phyloP scores from a whole-genome alignment of 2,329 filamentous ascomycete genomes.

The Pseudomassariella vexata region DNA sequence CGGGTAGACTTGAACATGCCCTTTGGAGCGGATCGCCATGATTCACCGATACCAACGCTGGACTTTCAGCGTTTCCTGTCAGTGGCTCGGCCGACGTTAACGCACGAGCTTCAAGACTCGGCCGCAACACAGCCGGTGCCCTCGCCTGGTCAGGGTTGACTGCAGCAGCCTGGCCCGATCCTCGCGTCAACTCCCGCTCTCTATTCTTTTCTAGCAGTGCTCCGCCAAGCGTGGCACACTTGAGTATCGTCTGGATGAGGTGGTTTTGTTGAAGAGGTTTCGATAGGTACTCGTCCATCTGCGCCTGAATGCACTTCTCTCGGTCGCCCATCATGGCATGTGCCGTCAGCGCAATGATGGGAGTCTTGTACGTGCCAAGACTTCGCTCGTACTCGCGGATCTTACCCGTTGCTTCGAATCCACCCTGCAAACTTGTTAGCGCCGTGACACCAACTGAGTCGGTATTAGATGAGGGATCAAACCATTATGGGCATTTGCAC shows the following conservation, averaged over 20 bases:
- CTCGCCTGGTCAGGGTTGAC: slow-evolving; percentile 23
- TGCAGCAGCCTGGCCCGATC: slow-evolving; percentile 39
- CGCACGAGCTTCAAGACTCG: slow-evolving; percentile 47
- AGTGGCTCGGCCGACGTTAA: slow-evolving; percentile 64
- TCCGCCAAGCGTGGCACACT: slow-evolving; percentile 88
- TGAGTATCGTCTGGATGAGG: slow-evolving; percentile 94
- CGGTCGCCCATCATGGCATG: slow-evolving; percentile 98
- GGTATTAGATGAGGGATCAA: slow-evolving; percentile 26
- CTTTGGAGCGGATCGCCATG: slow-evolving; percentile 52
- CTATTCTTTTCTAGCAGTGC: slow-evolving; percentile 73
- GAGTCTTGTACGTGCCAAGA: slow-evolving; percentile 74
- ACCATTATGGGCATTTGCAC: slow-evolving; percentile 99
- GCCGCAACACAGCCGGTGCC: slow-evolving; percentile 17
- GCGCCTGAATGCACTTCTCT: slow-evolving; percentile 95
- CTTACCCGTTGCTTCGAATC: slow-evolving; percentile 94
- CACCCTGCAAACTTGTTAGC: slow-evolving; percentile 62
- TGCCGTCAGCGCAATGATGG: slow-evolving; percentile 93
- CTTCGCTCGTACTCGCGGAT: slow-evolving; percentile 92
- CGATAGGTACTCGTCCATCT: slow-evolving; percentile 98
- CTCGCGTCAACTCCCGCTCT: slow-evolving; percentile 52
- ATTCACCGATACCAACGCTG: slow-evolving; percentile 54
- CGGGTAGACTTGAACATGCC: slow-evolving; percentile 45
- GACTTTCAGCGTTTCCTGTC: slow-evolving; percentile 54
- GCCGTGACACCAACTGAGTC: too few species aligned
- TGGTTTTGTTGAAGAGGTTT: slow-evolving; percentile 96